Evolutionary conservation across 2,329 filamentous ascomycete species (phyloP).

Genomic region (Phyllosticta citrichinensis): DNA sequence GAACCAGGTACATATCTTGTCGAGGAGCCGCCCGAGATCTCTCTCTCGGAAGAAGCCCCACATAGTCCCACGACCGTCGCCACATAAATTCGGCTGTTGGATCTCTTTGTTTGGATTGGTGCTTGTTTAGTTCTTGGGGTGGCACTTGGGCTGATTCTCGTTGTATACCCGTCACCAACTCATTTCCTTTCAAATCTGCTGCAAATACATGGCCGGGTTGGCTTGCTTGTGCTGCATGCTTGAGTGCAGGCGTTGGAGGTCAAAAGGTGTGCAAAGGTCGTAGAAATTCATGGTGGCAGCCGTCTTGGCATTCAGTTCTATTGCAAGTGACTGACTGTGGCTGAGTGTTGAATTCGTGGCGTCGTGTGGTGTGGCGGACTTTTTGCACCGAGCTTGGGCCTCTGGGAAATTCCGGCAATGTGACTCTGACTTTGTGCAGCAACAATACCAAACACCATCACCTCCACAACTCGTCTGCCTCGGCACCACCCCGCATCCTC

Average conservation of each 20-base stretch:
- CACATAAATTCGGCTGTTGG: not conserved
- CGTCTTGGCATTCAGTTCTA: too few species aligned
- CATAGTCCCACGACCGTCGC: not conserved
- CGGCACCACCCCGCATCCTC: not conserved
- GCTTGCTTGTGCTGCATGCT: not conserved
- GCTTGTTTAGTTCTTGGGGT: not conserved
- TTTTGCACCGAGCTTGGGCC: too few species aligned
- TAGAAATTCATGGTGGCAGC: not conserved
- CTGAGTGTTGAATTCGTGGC: too few species aligned
- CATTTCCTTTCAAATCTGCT: not conserved
- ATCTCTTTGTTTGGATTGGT: conserved; percentile 1
- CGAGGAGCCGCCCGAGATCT: conserved; percentile 4
- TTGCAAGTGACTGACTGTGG: too few species aligned
- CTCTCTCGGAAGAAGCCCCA: conserved; percentile 6
- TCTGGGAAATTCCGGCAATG: not conserved
- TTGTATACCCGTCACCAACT: conserved; percentile 7
- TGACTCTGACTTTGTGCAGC: conserved; percentile 8
- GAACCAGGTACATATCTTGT: conserved; percentile 19
- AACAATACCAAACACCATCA: not conserved
- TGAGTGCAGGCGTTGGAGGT: not conserved
- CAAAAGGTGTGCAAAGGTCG: not conserved
- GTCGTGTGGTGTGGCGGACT: too few species aligned
- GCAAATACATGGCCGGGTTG: not conserved
- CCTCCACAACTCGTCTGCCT: conserved; percentile 1
- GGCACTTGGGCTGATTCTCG: not conserved